Percentiles rank a stretch among this genome's conserved stretches.
Conservation (phyloP, 164 flowering plant genomes). For the Euptelea pleiosperma region DNA sequence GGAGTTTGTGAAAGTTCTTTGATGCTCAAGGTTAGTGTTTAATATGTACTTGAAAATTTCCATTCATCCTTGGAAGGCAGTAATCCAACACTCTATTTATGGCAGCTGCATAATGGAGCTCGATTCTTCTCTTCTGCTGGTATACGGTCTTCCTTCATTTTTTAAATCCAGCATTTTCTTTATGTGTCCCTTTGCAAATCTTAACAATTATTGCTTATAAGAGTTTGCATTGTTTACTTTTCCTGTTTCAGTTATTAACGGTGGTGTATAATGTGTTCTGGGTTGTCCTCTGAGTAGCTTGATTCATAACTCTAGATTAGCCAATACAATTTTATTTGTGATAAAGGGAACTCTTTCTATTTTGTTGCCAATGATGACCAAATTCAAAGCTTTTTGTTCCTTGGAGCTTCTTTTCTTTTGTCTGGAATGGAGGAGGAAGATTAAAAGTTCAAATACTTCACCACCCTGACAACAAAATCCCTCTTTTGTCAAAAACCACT, state of each 20-base stretch:
- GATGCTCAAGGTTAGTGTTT: constrained; percentile 44
- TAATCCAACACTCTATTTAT: constrained; percentile 20
- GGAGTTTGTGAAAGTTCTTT: constrained; percentile 25
- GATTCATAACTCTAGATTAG: not conserved
- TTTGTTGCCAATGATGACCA: too few species aligned
- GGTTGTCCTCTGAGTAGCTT: not conserved
- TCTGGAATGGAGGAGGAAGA: too few species aligned
- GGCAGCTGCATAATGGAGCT: constrained; percentile 47
- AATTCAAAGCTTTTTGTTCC: too few species aligned
- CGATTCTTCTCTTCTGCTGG: constrained; percentile 66
- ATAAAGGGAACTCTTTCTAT: too few species aligned
- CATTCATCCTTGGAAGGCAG: not conserved
- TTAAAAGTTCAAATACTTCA: too few species aligned
- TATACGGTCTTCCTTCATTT: constrained; percentile 18
- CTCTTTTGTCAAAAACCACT: too few species aligned
- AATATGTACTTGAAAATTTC: not conserved
- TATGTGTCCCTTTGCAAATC: not conserved
- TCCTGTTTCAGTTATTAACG: constrained; percentile 1
- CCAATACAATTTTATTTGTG: not conserved
- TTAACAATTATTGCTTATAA: not conserved
- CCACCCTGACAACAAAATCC: too few species aligned
- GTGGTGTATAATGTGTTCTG: not conserved
- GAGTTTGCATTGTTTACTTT: not conserved
- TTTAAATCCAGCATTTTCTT: not conserved
- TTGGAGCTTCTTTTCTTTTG: too few species aligned